Conservation (phyloP, 495 filamentous ascomycete genomes). For the Oidiodendron maius region DNA sequence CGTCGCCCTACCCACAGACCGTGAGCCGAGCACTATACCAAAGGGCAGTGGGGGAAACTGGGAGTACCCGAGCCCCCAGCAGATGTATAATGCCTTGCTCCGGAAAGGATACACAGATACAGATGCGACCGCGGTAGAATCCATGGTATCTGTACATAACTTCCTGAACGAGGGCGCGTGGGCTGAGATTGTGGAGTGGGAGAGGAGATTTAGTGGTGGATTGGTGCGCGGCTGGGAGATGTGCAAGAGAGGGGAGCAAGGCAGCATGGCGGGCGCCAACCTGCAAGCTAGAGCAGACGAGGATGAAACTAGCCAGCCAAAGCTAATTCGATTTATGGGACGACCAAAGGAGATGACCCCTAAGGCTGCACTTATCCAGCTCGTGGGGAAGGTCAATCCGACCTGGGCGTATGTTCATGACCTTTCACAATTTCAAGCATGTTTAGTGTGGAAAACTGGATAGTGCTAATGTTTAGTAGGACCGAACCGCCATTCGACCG, state of each 20-base stretch:
- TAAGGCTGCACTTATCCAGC: slow-evolving; percentile 75
- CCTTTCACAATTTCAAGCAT: no score
- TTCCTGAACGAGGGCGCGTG: slow-evolving; percentile 97
- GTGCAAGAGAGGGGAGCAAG: slow-evolving; percentile 68
- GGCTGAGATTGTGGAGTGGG: slow-evolving; percentile 90
- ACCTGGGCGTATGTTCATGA: slow-evolving; percentile 61
- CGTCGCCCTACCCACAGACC: slow-evolving; percentile 63
- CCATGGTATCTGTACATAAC: slow-evolving; percentile 96
- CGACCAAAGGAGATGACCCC: slow-evolving; percentile 84
- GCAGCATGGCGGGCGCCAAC: slow-evolving; percentile 26
- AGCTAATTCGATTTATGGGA: slow-evolving; percentile 79
- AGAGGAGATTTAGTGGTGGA: slow-evolving; percentile 73
- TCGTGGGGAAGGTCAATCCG: slow-evolving; percentile 75
- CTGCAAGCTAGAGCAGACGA: slow-evolving; percentile 30
- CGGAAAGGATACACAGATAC: slow-evolving; percentile 95
- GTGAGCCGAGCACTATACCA: slow-evolving; percentile 82
- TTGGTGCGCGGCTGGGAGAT: slow-evolving; percentile 64
- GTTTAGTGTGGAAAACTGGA: not conserved
- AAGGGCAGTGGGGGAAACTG: slow-evolving; percentile 75
- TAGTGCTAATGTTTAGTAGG: slow-evolving; percentile 29
- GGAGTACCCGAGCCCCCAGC: slow-evolving; percentile 97
- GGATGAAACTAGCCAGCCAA: slow-evolving; percentile 47
- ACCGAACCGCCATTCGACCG: slow-evolving; percentile 90
- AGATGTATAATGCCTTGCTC: slow-evolving; percentile 98
- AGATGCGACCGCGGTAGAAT: slow-evolving; percentile 85